Base-by-base conservation (phyloP, 2,329 filamentous ascomycete genomes). In the Colletotrichum chlorophyti region DNA sequence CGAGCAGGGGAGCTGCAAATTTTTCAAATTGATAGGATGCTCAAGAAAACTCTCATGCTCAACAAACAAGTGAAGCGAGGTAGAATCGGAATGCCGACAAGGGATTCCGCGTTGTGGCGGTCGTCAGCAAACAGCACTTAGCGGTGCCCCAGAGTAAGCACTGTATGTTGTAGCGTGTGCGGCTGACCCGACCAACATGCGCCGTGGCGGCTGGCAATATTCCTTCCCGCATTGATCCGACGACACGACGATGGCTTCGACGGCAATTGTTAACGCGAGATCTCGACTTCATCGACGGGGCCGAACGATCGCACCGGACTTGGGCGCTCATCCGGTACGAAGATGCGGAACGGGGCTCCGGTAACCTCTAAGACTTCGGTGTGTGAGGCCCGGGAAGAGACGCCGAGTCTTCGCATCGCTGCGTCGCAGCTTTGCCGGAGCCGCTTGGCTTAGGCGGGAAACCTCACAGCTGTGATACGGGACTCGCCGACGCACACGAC, bases 131-230 rank as follows among this genome's bases (percentile, higher is more conserved):
- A n/a, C n/a, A 34, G 15, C 26, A 38, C 27, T 43, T 38, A 15
- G 43, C 43, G 45, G 19, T 26, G 43, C 43, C 43, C 27, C 38
- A 23, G 23, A 42, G 42, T 54, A 59, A 49, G 55, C 55, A 38
- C 51, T 24, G 32, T 34, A 37, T 37, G 5, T 11, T 37, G 42
- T 48, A 42, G 54, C 35, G 42, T 24, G 34, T 54, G 54, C 49
- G 54, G 50, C 54, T 58, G 54, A 58, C 12, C 10, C 17, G 17
- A 27, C 19, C 29, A 11, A 15, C 29, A 29, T 47, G 24, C 29
- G 35, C 21, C 49, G 19, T 32, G 17, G 40, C 24, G 24, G 42
- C 37, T 32, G 19, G 21, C 14, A 32, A 27, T 9, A 10, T n/a
- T 10, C 41, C 14, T 35, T 46, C 23, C 41, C 47, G 41, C 41